Evolutionary conservation across 345 rosid species (phyloP).

Genomic region (Arabis alpina): DNA sequence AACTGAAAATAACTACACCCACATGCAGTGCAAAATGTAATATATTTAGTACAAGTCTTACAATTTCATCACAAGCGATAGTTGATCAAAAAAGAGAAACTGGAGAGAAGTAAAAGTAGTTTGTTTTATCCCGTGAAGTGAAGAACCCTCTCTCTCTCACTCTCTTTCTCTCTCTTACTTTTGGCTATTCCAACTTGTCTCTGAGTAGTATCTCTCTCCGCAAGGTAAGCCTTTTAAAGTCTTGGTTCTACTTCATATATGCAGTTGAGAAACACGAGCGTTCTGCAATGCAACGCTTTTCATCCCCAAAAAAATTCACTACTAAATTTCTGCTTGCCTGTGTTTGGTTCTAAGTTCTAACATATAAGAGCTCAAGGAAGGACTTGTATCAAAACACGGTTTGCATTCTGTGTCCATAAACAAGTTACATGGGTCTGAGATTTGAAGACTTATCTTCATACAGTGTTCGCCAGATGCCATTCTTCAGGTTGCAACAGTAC

Average conservation of each 20-base stretch:
- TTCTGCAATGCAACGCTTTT: conserved; percentile 24
- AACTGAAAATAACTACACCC: conserved; percentile 28
- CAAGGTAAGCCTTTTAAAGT: conserved; percentile 19
- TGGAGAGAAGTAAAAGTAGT: conserved; percentile 19
- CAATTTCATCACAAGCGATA: conserved; percentile 24
- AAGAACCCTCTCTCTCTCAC: conserved; percentile 6
- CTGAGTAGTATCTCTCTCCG: conserved; percentile 2
- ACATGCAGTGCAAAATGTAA: conserved; percentile 12
- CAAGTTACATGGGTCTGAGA: conserved; percentile 17
- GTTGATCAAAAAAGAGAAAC: conserved; percentile 14
- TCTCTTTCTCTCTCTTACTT: background rate
- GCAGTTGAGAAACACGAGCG: conserved; percentile 15
- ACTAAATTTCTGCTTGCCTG: background rate
- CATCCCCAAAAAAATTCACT: conserved; percentile 19
- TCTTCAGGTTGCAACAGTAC: conserved; percentile 16
- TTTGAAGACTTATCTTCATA: background rate
- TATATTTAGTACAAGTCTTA: conserved; percentile 3
- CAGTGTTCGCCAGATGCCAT: background rate
- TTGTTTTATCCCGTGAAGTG: conserved; percentile 29
- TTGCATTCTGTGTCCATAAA: conserved; percentile 11
- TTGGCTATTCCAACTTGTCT: conserved; percentile 19
- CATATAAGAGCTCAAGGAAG: background rate
- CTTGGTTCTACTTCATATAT: background rate
- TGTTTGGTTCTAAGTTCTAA: background rate
- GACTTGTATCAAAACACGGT: conserved; percentile 6